These are phyloP conservation scores for Globisporangium megalacanthum DNA, from an alignment of 352 stramenopile species.

Conservation along the genomic window DNA sequence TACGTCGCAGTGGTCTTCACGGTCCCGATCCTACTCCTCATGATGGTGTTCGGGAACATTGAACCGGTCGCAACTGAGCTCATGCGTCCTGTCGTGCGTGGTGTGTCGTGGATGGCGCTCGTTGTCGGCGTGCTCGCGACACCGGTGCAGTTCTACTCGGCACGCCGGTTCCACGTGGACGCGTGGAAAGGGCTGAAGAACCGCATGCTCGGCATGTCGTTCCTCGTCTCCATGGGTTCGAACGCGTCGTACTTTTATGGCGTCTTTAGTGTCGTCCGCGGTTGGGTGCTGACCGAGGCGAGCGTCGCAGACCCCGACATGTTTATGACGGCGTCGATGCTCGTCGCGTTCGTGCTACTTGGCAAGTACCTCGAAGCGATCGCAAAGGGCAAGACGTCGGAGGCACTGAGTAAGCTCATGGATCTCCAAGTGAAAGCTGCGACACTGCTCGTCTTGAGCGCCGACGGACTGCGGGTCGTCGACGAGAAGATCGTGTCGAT, in stretches of 20 bases:
- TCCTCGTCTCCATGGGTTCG: slow-evolving; percentile 95
- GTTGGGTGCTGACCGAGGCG: slow-evolving; percentile 53
- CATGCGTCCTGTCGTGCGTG: slow-evolving; percentile 44
- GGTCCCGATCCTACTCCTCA: slow-evolving; percentile 91
- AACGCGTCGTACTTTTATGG: slow-evolving; percentile 96
- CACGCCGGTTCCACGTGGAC: slow-evolving; percentile 92
- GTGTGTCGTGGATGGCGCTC: slow-evolving; percentile 72
- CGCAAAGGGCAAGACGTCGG: slow-evolving; percentile 91
- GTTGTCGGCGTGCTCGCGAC: slow-evolving; percentile 85
- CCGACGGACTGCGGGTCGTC: slow-evolving; percentile 40
- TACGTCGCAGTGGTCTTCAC: slow-evolving; percentile 90
- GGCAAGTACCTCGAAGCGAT: slow-evolving; percentile 97
- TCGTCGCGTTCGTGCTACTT: slow-evolving; percentile 98
- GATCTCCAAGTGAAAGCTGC: slow-evolving; percentile 95
- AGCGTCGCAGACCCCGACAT: slow-evolving; percentile 78
- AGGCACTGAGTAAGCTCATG: slow-evolving; percentile 95
- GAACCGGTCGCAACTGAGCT: slow-evolving; percentile 38
- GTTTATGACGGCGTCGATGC: slow-evolving; percentile 98
- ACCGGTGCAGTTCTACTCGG: slow-evolving; percentile 95
- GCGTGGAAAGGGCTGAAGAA: slow-evolving; percentile 90
- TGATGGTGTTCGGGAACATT: slow-evolving; percentile 88
- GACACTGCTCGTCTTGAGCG: slow-evolving; percentile 85
- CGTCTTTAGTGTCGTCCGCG: slow-evolving; percentile 82
- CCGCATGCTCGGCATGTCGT: slow-evolving; percentile 93
- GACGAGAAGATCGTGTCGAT: slow-evolving; percentile 81